Percentiles rank a stretch among this genome's conserved stretches.
Evolutionary conservation across 495 filamentous ascomycete species (phyloP).

Genomic region (Antarctomyces pellizariae): DNA sequence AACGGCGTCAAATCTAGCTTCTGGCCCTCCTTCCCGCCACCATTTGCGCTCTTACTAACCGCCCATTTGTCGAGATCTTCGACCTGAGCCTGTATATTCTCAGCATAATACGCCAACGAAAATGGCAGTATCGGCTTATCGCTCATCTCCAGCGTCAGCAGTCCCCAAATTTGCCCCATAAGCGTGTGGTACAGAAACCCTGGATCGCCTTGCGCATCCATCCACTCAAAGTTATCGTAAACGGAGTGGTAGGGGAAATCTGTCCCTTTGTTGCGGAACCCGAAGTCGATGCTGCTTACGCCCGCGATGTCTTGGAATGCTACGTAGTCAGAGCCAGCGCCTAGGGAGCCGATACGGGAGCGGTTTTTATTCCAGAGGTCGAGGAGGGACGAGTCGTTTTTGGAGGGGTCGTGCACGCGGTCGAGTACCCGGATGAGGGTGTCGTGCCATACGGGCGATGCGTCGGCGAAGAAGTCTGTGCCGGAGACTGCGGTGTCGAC

Average conservation of each 20-base stretch:
- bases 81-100: slow-evolving; percentile 33
- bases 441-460: slow-evolving; percentile 52
- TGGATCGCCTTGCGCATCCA: slow-evolving; percentile 55
- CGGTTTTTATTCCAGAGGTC: slow-evolving; percentile 50
- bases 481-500: slow-evolving; percentile 72
- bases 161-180: slow-evolving; percentile 53
- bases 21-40: slow-evolving; percentile 13
- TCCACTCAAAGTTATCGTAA: slow-evolving; percentile 78
- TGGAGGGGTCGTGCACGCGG: slow-evolving; percentile 44
- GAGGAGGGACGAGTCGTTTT: slow-evolving; percentile 50
- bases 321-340: slow-evolving; percentile 70
- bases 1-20: slow-evolving; percentile 33
- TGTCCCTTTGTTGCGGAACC: slow-evolving; percentile 41
- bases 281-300: slow-evolving; percentile 68
- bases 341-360: slow-evolving; percentile 41
- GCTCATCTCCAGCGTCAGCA: slow-evolving; percentile 67
- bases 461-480: slow-evolving; percentile 45
- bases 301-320: slow-evolving; percentile 90
- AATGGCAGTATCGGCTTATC: slow-evolving; percentile 66
- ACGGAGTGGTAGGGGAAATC: slow-evolving; percentile 63
- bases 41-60: slow-evolving; percentile 24
- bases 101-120: slow-evolving; percentile 40
- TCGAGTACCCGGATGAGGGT: slow-evolving; percentile 47
- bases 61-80: slow-evolving; percentile 42
- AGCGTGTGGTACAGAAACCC: slow-evolving; percentile 61